Base-by-base conservation (phyloP, 352 stramenopile genomes). In the Phytophthora aleatoria region DNA sequence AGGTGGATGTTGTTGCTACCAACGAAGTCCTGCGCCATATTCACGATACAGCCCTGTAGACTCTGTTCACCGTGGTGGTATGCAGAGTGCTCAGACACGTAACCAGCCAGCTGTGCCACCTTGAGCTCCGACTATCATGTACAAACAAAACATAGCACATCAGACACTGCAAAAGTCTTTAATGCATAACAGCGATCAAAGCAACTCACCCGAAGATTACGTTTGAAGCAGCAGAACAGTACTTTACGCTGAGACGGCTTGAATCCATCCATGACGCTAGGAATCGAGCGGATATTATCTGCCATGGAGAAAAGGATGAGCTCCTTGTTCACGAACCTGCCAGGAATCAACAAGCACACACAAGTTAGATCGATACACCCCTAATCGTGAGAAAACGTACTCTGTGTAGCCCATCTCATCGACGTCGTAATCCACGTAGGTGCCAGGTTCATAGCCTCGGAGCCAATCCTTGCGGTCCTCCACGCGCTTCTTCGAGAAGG, bases 211-310 rank as follows among this genome's bases (percentile, higher is more conserved):
- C 97, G 98, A 44, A 99, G 83, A 57, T 99, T 99, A 47, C 97
- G 88, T 77, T 99, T 99, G 72, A 99, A 99, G 69, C 96, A 99
- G 51, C 90, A 92, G 72, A 98, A 99, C 10, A 99, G 73, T 8
- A 99, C 96, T 71, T 99, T 99, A 5, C 97, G 87, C 67, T 99
- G 97, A 31, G 92, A 98, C n/a, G 97, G 97, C 76, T 99, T 99
- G 59, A 99, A 93, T 15, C 97, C 97, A 79, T 99, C 97, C 7
- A 99, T 83, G 4, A 98, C 77, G 67, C 76, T 97, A 7, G 97
- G 97, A 67, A 99, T 96, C 12, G 93, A 98, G 50, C 97, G 90
- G 45, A 99, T 85, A 59, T 99, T 99, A 71, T 99, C 97, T 5
- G 96, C 96, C 84, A 97, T 97, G 9, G 94, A 98, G 74, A 99